Percentiles rank a stretch among this genome's conserved stretches.
phyloP scores from a whole-genome alignment of 2,329 filamentous ascomycete species.

The Fusarium decemcellulare region DNA sequence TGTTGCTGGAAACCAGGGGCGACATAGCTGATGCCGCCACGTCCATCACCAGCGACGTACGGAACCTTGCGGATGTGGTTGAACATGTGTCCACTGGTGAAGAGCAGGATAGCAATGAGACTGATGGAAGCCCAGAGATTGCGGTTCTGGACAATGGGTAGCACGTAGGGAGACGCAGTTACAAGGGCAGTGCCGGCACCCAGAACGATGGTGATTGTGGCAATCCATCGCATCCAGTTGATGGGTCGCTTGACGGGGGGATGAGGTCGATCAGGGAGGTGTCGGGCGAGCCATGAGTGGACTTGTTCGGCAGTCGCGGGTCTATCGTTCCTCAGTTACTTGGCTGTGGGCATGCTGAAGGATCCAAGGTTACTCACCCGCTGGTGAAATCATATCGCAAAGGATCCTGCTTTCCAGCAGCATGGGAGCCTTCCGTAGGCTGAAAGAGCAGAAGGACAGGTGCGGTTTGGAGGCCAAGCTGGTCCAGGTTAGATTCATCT shows the following conservation, averaged over 20 bases:
- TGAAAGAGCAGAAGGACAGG: constrained; percentile 91
- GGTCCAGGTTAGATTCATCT: constrained; percentile 25
- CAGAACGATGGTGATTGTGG: constrained; percentile 76
- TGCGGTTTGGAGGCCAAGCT: constrained; percentile 95
- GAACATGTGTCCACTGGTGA: constrained; percentile 99
- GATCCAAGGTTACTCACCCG: constrained; percentile 69
- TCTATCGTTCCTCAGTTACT: constrained; percentile 57
- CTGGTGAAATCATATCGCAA: constrained; percentile 87
- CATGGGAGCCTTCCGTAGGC: constrained; percentile 86
- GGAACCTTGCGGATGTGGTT: constrained; percentile 98
- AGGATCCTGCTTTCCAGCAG: constrained; percentile 77
- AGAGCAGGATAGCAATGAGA: constrained; percentile 89
- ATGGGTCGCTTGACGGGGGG: constrained; percentile 86
- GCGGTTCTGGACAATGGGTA: constrained; percentile 88
- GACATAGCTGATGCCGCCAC: constrained; percentile 91
- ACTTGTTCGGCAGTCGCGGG: constrained; percentile 82
- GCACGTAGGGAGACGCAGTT: constrained; percentile 82
- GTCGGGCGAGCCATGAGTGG: constrained; percentile 82
- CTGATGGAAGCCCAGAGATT: constrained; percentile 95
- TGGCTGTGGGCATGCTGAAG: not conserved
- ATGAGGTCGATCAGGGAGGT: constrained; percentile 83
- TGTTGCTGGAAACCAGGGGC: constrained; percentile 94
- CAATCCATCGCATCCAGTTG: constrained; percentile 85
- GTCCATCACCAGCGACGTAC: constrained; percentile 88
- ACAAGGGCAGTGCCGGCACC: constrained; percentile 78